Conservation (phyloP, 768 basidiomycete species). For the Scleroderma citrinum region DNA sequence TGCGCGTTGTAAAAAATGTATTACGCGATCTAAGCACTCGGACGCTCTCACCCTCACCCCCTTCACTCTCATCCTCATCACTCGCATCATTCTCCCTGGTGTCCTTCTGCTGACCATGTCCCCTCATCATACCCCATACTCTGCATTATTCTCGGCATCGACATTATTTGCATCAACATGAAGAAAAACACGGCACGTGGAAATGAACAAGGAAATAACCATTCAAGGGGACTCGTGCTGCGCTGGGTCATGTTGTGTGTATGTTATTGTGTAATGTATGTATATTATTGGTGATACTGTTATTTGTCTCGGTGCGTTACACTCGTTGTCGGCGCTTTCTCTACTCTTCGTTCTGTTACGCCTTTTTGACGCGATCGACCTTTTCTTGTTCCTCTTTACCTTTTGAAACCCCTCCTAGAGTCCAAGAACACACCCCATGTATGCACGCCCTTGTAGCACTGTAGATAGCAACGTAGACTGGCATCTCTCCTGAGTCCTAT, state of each 20-base stretch:
- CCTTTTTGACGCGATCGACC: no score
- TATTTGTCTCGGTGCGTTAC: not conserved
- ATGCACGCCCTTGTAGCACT: no score
- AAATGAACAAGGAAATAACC: not conserved
- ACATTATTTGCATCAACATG: no score
- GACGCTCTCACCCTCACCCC: constrained; percentile 2
- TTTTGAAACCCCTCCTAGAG: no score
- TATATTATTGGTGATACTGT: constrained; percentile 17
- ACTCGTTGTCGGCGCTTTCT: not conserved
- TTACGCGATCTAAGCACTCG: constrained; percentile 45
- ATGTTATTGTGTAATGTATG: constrained; percentile 28
- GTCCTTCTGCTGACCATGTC: not conserved
- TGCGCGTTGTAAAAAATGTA: constrained; percentile 59
- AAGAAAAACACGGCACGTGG: no score
- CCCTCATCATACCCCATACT: not conserved
- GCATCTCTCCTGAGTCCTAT: no score
- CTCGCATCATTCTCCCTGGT: not conserved
- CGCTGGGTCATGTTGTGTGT: constrained; percentile 10
- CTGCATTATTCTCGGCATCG: not conserved
- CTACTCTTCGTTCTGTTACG: not conserved
- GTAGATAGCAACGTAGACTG: no score
- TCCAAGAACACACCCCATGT: no score
- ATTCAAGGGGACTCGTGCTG: not conserved
- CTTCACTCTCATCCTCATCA: not conserved
- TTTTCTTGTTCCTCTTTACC: no score